Conservation (phyloP, 129 eudicot species). For the Lonicera japonica region DNA sequence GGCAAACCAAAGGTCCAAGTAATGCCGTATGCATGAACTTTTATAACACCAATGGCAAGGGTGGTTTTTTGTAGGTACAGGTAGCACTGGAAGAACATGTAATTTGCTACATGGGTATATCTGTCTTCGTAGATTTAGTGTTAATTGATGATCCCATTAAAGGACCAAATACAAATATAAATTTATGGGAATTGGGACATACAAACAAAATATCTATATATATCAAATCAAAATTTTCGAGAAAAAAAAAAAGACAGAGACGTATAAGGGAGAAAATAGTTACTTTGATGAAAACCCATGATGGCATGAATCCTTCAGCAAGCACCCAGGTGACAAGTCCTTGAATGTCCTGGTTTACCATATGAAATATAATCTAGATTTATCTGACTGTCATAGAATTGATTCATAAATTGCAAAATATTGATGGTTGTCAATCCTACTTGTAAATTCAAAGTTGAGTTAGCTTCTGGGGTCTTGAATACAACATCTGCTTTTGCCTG, state of each 20-base stretch:
- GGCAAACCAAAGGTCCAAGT: no score
- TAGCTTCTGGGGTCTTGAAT: constrained; percentile 64
- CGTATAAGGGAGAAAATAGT: neutral
- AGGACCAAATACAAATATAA: no score
- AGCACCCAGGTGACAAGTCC: constrained; percentile 98
- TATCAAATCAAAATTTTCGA: neutral
- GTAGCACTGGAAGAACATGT: no score
- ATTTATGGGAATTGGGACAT: no score
- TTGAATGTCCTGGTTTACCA: constrained; percentile 69
- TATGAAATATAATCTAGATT: neutral
- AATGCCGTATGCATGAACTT: no score
- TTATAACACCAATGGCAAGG: no score
- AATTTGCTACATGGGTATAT: no score
- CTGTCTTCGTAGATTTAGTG: neutral
- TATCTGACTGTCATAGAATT: neutral
- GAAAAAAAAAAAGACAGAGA: neutral
- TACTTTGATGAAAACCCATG: constrained; percentile 96
- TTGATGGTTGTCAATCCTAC: constrained; percentile 26
- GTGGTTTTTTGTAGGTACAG: no score
- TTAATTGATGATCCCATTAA: neutral
- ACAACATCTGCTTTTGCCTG: constrained; percentile 79
- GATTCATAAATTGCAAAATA: neutral
- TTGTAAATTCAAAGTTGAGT: constrained; percentile 58
- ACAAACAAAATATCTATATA: neutral
- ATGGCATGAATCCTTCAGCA: constrained; percentile 90